phyloP scores from a whole-genome alignment of 116 monocot species.

The Posidonia oceanica region DNA sequence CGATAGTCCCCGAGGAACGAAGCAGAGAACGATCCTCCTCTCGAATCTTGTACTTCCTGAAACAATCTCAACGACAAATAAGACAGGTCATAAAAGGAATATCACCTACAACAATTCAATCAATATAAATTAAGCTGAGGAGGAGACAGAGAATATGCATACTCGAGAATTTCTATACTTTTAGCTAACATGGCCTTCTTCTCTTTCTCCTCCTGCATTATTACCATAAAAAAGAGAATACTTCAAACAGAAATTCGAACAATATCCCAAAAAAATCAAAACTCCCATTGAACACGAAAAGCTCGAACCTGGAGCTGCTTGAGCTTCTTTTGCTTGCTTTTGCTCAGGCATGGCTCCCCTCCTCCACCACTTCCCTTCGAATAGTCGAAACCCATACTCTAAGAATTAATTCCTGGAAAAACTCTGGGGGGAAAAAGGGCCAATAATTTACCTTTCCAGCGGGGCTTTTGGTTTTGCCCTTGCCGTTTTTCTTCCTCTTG shows the following conservation, averaged over 20 bases:
- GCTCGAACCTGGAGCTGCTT: background rate
- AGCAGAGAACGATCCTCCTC: slow-evolving; percentile 61
- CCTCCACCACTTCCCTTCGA: background rate
- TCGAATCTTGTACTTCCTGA: slow-evolving; percentile 62
- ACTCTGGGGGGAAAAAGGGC: background rate
- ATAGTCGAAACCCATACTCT: background rate
- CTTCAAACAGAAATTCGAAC: background rate
- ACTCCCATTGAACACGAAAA: background rate
- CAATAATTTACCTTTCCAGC: background rate
- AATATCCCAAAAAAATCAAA: background rate
- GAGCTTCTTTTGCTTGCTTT: slow-evolving; percentile 12
- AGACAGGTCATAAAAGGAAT: background rate
- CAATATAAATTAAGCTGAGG: background rate
- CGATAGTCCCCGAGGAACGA: slow-evolving; percentile 76
- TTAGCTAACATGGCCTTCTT: slow-evolving; percentile 42
- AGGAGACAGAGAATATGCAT: slow-evolving; percentile 14
- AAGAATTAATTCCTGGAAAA: background rate
- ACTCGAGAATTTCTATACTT: slow-evolving; percentile 57
- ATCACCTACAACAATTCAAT: background rate
- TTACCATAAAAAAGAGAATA: background rate
- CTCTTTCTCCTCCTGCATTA: slow-evolving; percentile 52
- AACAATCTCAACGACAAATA: background rate
- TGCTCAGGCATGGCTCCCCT: slow-evolving; percentile 8
- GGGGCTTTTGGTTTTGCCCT: background rate
- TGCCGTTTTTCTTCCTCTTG: background rate